Base-by-base conservation (phyloP, 2,329 filamentous ascomycete species). In the Mycocentrospora acerina region DNA sequence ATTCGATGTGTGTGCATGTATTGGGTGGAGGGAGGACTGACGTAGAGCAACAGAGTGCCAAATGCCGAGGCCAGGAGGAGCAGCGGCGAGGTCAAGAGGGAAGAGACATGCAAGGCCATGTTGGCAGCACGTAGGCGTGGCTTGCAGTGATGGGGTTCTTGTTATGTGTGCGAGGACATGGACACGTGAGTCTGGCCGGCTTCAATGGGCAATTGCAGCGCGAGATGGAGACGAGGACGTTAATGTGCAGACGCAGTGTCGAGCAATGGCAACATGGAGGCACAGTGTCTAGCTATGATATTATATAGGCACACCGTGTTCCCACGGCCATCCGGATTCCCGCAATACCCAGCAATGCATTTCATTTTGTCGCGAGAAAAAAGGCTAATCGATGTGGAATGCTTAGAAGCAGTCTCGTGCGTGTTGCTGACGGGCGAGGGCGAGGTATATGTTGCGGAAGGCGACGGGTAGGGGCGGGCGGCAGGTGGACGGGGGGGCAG, bases 261-360 rank as follows among this genome's bases (percentile, higher is more conserved):
- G n/a, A n/a, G n/a, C n/a, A n/a, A n/a, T n/a, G n/a, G n/a, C n/a
- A n/a, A n/a, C n/a, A n/a, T n/a, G n/a, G n/a, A n/a, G n/a, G n/a
- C n/a, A n/a, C n/a, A n/a, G n/a, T n/a, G n/a, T n/a, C n/a, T n/a
- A n/a, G n/a, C n/a, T n/a, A n/a, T n/a, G n/a, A n/a, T n/a, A n/a
- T n/a, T n/a, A 19, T 29, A 25, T 9, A 22, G 9, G 19, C 5
- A 9, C 19, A 22, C 5, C 19, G 9, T 22, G 10, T 24, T 51
- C 40, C 60, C 60, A 48, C 41, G 32, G 24, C 52, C 59, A 64
- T 59, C 60, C 60, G 60, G 35, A 22, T 24, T 39, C 55, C 60
- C 55, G 41, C 45, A 56, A 51, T 57, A 57, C 40, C 51, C 54
- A 56, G 34, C 27, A 29, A 26, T 22, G 32, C 13, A 29, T 24